A percentile compares a stretch with the other conserved stretches of the same genome.
Conservation (phyloP, 1,284 basidiomycete species). For the Naganishia sp. region DNA sequence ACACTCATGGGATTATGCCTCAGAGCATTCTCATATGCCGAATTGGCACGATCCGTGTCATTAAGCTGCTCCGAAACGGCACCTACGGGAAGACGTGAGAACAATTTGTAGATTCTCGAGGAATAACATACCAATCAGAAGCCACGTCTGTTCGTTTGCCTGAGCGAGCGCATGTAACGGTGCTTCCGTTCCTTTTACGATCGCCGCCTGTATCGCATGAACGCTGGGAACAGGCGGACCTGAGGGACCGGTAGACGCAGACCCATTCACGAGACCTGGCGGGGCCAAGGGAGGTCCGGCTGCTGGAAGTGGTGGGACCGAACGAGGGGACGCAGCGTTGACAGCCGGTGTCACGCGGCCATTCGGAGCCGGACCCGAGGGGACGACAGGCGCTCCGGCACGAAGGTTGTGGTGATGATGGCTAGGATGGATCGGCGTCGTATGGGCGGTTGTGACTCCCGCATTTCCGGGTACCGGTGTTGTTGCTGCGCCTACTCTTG, state of each 20-base stretch:
- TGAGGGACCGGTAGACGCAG: not conserved
- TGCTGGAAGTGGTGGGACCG: not conserved
- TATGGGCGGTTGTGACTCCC: not conserved
- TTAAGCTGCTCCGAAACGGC: conserved; percentile 88
- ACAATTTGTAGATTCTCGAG: not conserved
- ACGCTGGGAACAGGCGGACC: conserved; percentile 10
- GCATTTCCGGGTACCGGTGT: not conserved
- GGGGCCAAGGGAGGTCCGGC: not conserved
- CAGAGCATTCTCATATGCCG: conserved; percentile 86
- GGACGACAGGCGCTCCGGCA: not conserved
- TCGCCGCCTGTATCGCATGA: conserved; percentile 31
- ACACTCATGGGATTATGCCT: conserved; percentile 88
- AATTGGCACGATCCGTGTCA: conserved; percentile 82
- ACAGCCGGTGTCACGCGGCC: conserved; percentile 5
- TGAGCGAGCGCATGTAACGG: conserved; percentile 59
- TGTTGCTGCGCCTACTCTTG: not conserved
- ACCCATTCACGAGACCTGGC: not conserved
- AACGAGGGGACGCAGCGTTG: not conserved
- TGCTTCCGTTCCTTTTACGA: conserved; percentile 32
- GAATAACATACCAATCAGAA: conserved; percentile 71
- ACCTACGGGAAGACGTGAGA: conserved; percentile 57
- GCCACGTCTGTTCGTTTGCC: conserved; percentile 90
- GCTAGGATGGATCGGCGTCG: not conserved
- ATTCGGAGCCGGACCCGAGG: not conserved
- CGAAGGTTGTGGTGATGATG: conserved; percentile 8